These are phyloP conservation scores for Blastomyces parvus DNA, from an alignment of 2,329 filamentous ascomycete genomes.

Conservation along the genomic window DNA sequence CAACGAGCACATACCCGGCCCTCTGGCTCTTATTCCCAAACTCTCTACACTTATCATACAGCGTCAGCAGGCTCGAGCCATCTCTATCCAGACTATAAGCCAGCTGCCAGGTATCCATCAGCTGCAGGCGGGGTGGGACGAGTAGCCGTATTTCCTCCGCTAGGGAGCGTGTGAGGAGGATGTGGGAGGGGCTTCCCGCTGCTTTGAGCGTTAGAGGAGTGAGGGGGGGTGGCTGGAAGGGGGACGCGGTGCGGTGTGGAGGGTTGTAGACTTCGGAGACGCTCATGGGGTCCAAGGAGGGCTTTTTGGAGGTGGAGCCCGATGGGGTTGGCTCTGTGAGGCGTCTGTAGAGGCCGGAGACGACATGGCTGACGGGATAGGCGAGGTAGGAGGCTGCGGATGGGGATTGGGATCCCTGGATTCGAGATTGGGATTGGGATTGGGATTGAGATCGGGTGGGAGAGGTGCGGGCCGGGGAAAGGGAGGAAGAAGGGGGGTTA, in stretches of 20 bases:
- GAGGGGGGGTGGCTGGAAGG: constrained; percentile 73
- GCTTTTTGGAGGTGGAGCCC: constrained; percentile 10
- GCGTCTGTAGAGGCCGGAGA: constrained; percentile 58
- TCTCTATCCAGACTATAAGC: constrained; percentile 87
- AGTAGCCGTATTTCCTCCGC: constrained; percentile 91
- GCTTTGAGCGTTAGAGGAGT: constrained; percentile 63
- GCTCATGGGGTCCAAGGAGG: constrained; percentile 17
- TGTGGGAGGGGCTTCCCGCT: constrained; percentile 50
- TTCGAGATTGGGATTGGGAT: constrained; percentile 3
- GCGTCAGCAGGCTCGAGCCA: constrained; percentile 73
- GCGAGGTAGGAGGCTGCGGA: constrained; percentile 41
- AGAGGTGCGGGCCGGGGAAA: constrained; percentile 7
- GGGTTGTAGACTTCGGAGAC: constrained; percentile 50
- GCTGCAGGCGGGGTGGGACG: constrained; percentile 74
- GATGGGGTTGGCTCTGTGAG: constrained; percentile 40
- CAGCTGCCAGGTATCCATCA: constrained; percentile 77
- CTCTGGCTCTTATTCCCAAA: constrained; percentile 56
- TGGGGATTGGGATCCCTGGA: constrained; percentile 18
- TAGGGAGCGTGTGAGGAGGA: constrained; percentile 59
- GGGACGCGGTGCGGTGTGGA: constrained; percentile 55
- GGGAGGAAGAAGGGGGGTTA: constrained; percentile 8
- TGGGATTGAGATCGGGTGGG: constrained; percentile 13
- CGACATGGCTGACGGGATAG: constrained; percentile 44
- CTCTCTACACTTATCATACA: constrained; percentile 69
- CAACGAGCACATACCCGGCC: constrained; percentile 81